phyloP scores from a whole-genome alignment of 2,329 filamentous ascomycete genomes.

The Verticillium klebahnii region DNA sequence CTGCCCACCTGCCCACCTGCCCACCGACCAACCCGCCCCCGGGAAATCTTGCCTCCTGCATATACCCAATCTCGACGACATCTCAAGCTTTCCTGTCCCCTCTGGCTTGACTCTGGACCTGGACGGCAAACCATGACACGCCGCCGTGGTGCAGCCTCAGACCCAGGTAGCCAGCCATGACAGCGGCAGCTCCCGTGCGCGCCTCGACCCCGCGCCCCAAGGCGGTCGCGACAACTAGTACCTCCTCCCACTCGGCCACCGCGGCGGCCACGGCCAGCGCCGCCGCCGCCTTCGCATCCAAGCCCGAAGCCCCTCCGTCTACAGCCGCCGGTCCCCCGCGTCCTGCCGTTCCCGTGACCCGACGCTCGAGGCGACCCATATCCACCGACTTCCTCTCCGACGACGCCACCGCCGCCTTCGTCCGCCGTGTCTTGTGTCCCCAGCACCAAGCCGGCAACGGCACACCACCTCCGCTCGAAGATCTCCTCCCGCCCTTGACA shows the following conservation, averaged over 20 bases:
- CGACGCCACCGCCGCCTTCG: slow-evolving; percentile 72
- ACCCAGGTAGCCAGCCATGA: slow-evolving; percentile 12
- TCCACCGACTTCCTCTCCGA: slow-evolving; percentile 60
- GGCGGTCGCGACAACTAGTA: slow-evolving; percentile 11
- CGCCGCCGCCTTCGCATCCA: slow-evolving; percentile 5
- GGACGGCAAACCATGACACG: background rate
- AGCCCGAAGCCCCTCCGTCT: slow-evolving; percentile 3
- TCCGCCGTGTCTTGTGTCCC: slow-evolving; percentile 80
- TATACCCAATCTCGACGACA: slow-evolving; percentile 14
- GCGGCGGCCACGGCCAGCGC: slow-evolving; percentile 3
- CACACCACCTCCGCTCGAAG: slow-evolving; percentile 62
- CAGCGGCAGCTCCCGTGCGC: slow-evolving; percentile 14
- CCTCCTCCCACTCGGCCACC: slow-evolving; percentile 4
- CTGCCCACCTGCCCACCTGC: background rate
- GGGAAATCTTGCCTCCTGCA: slow-evolving; percentile 11
- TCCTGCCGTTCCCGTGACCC: slow-evolving; percentile 20
- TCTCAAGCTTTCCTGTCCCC: background rate
- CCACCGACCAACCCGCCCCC: slow-evolving; percentile 8
- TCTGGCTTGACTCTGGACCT: background rate
- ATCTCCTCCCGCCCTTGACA: slow-evolving; percentile 83
- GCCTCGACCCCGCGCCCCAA: slow-evolving; percentile 16
- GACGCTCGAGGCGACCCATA: slow-evolving; percentile 27
- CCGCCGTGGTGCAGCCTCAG: background rate
- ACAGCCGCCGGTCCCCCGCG: slow-evolving; percentile 8
- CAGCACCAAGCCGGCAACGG: slow-evolving; percentile 53